Percentiles rank a stretch among this genome's conserved stretches.
Conservation (phyloP, 1,139 yeast species). For the Geotrichum histeridarum region DNA sequence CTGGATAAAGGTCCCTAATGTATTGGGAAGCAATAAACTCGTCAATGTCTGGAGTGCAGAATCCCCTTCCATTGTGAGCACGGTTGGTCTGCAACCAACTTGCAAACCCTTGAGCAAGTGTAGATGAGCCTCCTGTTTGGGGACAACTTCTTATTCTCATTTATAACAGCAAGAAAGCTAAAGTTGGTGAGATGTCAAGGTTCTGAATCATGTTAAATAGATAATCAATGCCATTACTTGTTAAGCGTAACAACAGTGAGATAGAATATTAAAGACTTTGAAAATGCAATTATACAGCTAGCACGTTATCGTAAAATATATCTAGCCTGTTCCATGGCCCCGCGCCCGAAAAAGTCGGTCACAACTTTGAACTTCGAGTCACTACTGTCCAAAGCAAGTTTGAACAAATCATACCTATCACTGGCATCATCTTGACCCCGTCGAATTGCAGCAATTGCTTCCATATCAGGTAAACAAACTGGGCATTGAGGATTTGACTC, state of each 20-base stretch:
- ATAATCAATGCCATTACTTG: background rate
- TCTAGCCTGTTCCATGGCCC: conserved; percentile 56
- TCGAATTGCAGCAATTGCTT: conserved; percentile 56
- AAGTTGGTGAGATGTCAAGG: background rate
- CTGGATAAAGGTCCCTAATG: background rate
- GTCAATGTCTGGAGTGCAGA: background rate
- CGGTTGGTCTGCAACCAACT: conserved; percentile 1
- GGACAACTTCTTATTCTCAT: background rate
- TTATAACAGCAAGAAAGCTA: background rate
- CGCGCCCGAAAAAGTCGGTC: conserved; percentile 79
- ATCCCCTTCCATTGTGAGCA: background rate
- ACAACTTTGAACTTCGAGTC: conserved; percentile 69
- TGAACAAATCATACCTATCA: conserved; percentile 59
- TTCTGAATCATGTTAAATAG: background rate
- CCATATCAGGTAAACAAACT: conserved; percentile 61
- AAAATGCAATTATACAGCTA: background rate
- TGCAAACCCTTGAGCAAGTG: conserved; percentile 9
- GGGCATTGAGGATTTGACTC: conserved; percentile 52
- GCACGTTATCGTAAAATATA: conserved; percentile 12
- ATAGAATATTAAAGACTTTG: background rate
- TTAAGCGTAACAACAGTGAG: background rate
- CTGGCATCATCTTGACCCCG: conserved; percentile 57
- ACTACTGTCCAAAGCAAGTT: conserved; percentile 52
- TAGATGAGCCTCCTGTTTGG: background rate
- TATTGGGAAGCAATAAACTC: conserved; percentile 6